Conservation (phyloP, 257 asterid species). For the Scutellaria baicalensis region DNA sequence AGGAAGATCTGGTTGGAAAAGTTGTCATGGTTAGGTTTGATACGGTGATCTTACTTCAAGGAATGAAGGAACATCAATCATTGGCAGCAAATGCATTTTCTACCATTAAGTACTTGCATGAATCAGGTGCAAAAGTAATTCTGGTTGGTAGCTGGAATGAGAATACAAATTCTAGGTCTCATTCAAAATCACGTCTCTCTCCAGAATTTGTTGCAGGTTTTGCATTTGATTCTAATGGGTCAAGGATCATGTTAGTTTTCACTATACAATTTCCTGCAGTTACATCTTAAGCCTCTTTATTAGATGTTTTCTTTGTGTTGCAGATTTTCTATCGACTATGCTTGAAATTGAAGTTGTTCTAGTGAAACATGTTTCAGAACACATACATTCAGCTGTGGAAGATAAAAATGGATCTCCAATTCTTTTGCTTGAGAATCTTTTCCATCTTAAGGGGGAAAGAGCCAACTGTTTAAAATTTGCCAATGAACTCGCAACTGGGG, state of each 20-base stretch:
- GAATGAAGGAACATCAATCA: slow-evolving; percentile 26
- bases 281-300: not conserved
- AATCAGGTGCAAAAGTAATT: slow-evolving; percentile 65
- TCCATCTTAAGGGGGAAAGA: slow-evolving; percentile 52
- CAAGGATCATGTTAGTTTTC: slow-evolving; percentile 11
- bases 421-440: slow-evolving; percentile 67
- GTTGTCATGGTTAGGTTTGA: slow-evolving; percentile 83
- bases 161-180: slow-evolving; percentile 14
- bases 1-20: slow-evolving; percentile 49
- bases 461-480: slow-evolving; percentile 68
- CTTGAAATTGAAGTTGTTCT: slow-evolving; percentile 68
- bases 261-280: not conserved
- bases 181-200: slow-evolving; percentile 20
- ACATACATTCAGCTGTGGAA: slow-evolving; percentile 22
- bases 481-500: slow-evolving; percentile 51
- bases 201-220: slow-evolving; percentile 58
- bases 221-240: slow-evolving; percentile 5
- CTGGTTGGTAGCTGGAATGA: slow-evolving; percentile 66
- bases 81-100: slow-evolving; percentile 34
- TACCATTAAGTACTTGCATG: slow-evolving; percentile 56
- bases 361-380: slow-evolving; percentile 26
- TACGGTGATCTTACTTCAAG: slow-evolving; percentile 34
- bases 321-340: slow-evolving; percentile 58
- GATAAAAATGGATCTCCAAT: slow-evolving; percentile 27
- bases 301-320: slow-evolving; percentile 16